Evolutionary conservation across 495 filamentous ascomycete species (phyloP).

Genomic region (Trichoderma reesei): DNA sequence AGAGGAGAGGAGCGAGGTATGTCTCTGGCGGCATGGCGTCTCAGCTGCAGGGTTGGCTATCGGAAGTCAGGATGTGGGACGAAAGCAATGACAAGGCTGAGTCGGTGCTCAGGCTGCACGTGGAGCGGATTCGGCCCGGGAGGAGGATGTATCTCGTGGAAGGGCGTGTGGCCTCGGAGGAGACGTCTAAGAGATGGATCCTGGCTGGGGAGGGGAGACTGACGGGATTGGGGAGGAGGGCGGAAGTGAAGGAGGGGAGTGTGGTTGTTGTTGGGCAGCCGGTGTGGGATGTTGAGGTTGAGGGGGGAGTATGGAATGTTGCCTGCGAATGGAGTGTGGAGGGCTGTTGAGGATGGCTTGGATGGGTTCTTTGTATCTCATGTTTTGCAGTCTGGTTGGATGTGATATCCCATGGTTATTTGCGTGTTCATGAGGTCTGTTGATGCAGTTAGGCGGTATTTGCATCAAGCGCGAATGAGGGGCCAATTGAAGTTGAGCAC

Average conservation of each 20-base stretch:
- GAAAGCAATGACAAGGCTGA: constrained; percentile 12
- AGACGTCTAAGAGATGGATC: constrained; percentile 16
- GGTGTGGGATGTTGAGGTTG: constrained; percentile 34
- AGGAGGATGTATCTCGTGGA: constrained; percentile 15
- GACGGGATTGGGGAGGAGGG: constrained; percentile 17
- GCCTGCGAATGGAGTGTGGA: constrained; percentile 33
- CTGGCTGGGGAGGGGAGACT: constrained; percentile 31
- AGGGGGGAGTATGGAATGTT: constrained; percentile 30
- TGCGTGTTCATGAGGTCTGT: neutral
- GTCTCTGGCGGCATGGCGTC: constrained; percentile 33
- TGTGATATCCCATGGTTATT: neutral
- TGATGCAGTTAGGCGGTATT: constrained; percentile 7
- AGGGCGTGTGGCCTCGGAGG: neutral
- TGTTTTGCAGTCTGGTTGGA: neutral
- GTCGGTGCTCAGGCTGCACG: constrained; percentile 15
- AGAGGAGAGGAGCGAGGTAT: constrained; percentile 29
- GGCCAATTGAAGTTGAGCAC: neutral
- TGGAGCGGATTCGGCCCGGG: constrained; percentile 16
- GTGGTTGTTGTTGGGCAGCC: constrained; percentile 30
- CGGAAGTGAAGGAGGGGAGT: constrained; percentile 19
- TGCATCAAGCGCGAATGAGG: constrained; percentile 3
- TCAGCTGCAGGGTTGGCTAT: constrained; percentile 36
- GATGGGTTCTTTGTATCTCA: neutral
- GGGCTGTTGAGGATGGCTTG: neutral
- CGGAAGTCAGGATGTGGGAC: constrained; percentile 28